Conservation (phyloP, 2,329 filamentous ascomycete species). For the Macroventuria anomochaeta region DNA sequence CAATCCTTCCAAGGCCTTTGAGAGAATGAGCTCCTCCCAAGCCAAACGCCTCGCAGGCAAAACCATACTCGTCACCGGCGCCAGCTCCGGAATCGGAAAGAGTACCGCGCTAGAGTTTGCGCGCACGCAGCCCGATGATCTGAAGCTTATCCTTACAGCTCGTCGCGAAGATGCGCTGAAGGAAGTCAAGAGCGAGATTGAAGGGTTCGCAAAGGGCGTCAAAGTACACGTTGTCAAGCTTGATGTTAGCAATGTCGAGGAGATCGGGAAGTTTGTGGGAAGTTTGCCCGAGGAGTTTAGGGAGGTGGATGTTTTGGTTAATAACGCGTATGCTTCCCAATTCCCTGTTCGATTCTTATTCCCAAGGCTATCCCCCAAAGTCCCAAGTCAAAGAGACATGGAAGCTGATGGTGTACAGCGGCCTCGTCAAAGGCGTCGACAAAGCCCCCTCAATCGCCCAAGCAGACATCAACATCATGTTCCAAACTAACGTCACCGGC, state of each 20-base stretch:
- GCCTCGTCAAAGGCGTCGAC: slow-evolving; percentile 86
- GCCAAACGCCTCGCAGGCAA: slow-evolving; percentile 89
- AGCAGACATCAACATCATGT: slow-evolving; percentile 86
- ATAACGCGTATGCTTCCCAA: slow-evolving; percentile 79
- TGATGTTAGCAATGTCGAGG: slow-evolving; percentile 81
- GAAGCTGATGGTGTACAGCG: slow-evolving; percentile 57
- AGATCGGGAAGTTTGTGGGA: slow-evolving; percentile 75
- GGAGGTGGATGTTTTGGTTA: slow-evolving; percentile 87
- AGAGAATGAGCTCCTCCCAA: slow-evolving; percentile 70
- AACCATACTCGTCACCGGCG: slow-evolving; percentile 89
- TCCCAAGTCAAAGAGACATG: not conserved
- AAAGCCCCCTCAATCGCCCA: slow-evolving; percentile 82
- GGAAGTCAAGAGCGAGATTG: slow-evolving; percentile 77
- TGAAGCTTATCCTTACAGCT: slow-evolving; percentile 89
- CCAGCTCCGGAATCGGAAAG: slow-evolving; percentile 88
- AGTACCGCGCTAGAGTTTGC: slow-evolving; percentile 91
- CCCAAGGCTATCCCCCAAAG: too few species aligned
- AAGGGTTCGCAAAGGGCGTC: slow-evolving; percentile 72
- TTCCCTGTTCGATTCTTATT: too few species aligned
- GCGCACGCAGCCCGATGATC: slow-evolving; percentile 75
- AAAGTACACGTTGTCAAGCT: slow-evolving; percentile 83
- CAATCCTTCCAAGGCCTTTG: slow-evolving; percentile 21
- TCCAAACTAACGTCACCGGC: slow-evolving; percentile 90
- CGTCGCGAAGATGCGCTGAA: slow-evolving; percentile 79
- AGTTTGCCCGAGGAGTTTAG: slow-evolving; percentile 80